Evolutionary conservation across 2,329 filamentous ascomycete genomes (phyloP), one percentile per base, ranked within the genome.

Genomic region (Coniella lustricola): DNA sequence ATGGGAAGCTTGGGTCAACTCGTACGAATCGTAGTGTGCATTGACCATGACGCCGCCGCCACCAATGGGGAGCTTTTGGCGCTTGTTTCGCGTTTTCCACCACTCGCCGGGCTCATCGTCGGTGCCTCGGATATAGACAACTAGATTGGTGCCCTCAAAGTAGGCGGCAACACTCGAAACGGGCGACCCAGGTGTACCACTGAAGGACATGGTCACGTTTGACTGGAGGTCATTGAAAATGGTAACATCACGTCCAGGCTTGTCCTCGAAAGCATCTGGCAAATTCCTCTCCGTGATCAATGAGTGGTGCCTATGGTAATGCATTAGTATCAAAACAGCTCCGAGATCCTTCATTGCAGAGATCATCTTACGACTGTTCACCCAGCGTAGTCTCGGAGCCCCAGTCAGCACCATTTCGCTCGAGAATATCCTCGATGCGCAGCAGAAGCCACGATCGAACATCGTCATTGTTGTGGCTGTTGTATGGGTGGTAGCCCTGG

Each of bases 111-210:
- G 70, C 21, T 84, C 79, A 56, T 91, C 88, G 45, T 90, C 79
- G 33, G 75, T 80, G 29, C 93, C 93, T 39, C 87, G 84, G 50
- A 98, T 86, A 60, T 96, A 95, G 33, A 95, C 83, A 54, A 96
- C 84, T 56, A 96, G 82, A 60, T 97, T 98, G 54, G 81, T 91
- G 29, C 89, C 87, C 67, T 97, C 90, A 59, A 95, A 96, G 63
- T 97, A 96, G 22, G 88, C 79, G 21, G 68, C 79, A 41, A 67
- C 13, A 51, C 51, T 20, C 57, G 58, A 1, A 63, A 60, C 33
- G 66, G 64, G 2, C 60, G 64, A 46, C 69, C 68, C 5, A 72
- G 68, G 37, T 81, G 81, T 33, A 33, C 46, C 52, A 13, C 46
- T 43, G 39, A 52, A 52, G n/a, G 43, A 46, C 29, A 47, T 25